Evolutionary conservation across 371 early-diverging fungal genomes (phyloP), one percentile per base, ranked within the genome.

Genomic region (Mucor racemosus): DNA sequence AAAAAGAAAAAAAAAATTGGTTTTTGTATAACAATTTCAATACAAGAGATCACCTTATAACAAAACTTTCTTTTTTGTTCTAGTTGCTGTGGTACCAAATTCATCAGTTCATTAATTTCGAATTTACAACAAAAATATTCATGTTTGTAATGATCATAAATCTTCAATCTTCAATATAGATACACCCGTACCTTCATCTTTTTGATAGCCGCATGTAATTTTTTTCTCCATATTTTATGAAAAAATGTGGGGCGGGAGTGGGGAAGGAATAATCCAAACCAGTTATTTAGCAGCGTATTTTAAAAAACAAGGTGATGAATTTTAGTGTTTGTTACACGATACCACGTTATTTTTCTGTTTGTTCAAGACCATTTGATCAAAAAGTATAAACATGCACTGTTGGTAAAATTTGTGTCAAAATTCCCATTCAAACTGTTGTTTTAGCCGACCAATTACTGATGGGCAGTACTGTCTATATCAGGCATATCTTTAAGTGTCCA

Each of bases 321-420:
- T 62, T 35, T 50, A 50, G 54, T 21, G 6, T 26, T 26, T 33
- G 64, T 63, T 40, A 63, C 64, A 63, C 64, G 11, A 54, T 40
- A 63, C 54, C 64, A 63, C 55, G 55, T 54, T 54, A 63, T 63
- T 50, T 50, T 33, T 62, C 21, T 50, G 53, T 53, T 53, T 31
- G 56, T 62, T 40, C 38, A 48, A 36, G 36, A 34, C 56, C 56
- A 59, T 40, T 53, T 62, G 38, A 50, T 62, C 59, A 40, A 10
- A 11, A 53, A 53, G 0, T 53, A 53, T 53, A 53, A 31, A 31
- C 53, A 53, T 26, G 53, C 53, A 53, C 53, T 53, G 53, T 53
- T 53, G 53, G 53, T 10, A 53, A 31, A 19, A 8, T 21, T 53
- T 53, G 53, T 53, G 53, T 53, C 53, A 53, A 53, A 53, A 13